A percentile compares a stretch with the other conserved stretches of the same genome.
Conservation (phyloP, 78 protist species). For the Dictyostelium capitatum region DNA sequence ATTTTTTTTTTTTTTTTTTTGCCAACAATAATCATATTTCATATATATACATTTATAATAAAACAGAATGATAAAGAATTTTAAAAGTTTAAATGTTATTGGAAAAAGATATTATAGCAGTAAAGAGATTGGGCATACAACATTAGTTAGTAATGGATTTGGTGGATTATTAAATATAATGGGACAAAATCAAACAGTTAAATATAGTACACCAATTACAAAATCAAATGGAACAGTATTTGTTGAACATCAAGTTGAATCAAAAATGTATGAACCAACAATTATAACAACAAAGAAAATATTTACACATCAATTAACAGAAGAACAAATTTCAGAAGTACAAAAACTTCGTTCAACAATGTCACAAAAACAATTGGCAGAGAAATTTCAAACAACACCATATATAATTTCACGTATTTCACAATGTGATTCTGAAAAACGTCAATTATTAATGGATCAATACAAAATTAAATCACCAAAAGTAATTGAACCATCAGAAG, state of each 20-base stretch:
- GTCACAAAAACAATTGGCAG: conserved; percentile 43
- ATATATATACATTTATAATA: background rate
- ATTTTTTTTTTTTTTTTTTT: background rate
- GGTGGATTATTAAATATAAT: background rate
- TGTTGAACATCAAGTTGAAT: background rate
- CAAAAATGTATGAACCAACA: conserved; percentile 24
- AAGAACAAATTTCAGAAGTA: background rate
- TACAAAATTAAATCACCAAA: background rate
- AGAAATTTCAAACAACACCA: conserved; percentile 22
- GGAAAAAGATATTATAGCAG: background rate
- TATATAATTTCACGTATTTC: background rate
- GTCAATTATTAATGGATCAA: conserved; percentile 16
- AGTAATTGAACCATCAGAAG: background rate
- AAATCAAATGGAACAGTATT: no score
- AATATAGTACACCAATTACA: background rate
- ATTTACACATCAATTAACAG: background rate
- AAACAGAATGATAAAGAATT: background rate
- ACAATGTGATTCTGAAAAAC: background rate
- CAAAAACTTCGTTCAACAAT: conserved; percentile 15
- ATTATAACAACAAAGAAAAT: background rate
- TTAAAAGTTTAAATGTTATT: background rate
- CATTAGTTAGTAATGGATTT: background rate
- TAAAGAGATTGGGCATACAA: background rate
- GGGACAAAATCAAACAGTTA: conserved; percentile 2
- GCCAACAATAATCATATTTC: background rate